Conservation (phyloP, 2,329 filamentous ascomycete species). For the Alternaria viburni region DNA sequence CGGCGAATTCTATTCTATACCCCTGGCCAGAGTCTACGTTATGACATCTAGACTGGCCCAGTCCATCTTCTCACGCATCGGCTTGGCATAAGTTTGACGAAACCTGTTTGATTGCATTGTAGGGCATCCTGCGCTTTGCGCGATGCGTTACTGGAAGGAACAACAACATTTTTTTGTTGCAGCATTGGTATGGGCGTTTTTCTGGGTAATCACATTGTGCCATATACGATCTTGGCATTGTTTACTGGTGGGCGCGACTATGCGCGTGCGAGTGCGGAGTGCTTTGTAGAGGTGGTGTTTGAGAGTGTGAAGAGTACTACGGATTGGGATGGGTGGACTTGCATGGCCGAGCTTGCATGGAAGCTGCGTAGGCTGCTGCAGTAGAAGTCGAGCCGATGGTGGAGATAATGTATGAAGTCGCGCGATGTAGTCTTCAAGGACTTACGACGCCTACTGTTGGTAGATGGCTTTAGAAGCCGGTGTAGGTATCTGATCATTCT, state of each 20-base stretch:
- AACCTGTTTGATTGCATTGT: constrained; percentile 22
- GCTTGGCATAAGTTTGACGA: constrained; percentile 29
- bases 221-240: constrained; percentile 17
- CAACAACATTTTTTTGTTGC: neutral
- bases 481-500: constrained; percentile 1
- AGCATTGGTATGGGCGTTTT: constrained; percentile 15
- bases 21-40: constrained; percentile 14
- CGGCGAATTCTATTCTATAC: constrained; percentile 19
- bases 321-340: neutral
- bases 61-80: constrained; percentile 13
- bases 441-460: neutral
- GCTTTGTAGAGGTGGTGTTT: neutral
- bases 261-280: neutral
- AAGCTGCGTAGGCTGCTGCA: neutral
- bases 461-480: neutral
- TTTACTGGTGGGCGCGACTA: neutral
- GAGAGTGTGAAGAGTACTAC: neutral
- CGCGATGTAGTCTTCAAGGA: neutral
- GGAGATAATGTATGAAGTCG: neutral
- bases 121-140: neutral
- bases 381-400: neutral
- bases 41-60: constrained; percentile 15
- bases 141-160: constrained; percentile 1
- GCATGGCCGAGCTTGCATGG: neutral
- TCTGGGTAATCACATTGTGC: constrained; percentile 22